Conservation (phyloP, 106 monocot species). For the Phalaenopsis equestris region DNA sequence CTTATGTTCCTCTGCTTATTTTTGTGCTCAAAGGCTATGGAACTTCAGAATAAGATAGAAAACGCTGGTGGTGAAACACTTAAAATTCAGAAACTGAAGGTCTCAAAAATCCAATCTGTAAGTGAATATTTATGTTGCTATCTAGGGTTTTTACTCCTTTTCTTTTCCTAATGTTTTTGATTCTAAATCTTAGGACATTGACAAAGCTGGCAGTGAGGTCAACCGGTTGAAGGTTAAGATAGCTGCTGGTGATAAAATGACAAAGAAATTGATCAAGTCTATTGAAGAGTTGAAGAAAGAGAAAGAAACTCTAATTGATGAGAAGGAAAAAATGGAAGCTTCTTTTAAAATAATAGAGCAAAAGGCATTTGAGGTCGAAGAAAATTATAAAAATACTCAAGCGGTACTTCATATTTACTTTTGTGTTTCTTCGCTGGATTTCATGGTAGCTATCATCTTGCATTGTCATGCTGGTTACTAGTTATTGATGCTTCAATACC, state of each 20-base stretch:
- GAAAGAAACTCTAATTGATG: constrained; percentile 43
- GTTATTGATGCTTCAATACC: not conserved
- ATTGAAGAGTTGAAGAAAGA: constrained; percentile 82
- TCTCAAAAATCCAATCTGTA: constrained; percentile 76
- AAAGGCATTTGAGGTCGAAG: constrained; percentile 72
- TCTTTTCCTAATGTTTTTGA: not conserved
- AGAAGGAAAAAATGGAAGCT: constrained; percentile 59
- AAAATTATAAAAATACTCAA: constrained; percentile 73
- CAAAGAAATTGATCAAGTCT: constrained; percentile 57
- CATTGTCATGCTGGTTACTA: not conserved
- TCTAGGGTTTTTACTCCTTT: not conserved
- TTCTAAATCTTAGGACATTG: constrained; percentile 60
- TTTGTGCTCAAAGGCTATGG: constrained; percentile 41
- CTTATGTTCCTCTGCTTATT: constrained; percentile 1
- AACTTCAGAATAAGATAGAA: constrained; percentile 89
- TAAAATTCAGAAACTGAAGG: constrained; percentile 73
- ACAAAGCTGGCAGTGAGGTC: constrained; percentile 80
- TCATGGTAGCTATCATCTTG: not conserved
- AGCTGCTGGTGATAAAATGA: constrained; percentile 49
- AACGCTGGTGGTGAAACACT: constrained; percentile 86
- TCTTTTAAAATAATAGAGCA: constrained; percentile 73
- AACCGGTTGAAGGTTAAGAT: constrained; percentile 81
- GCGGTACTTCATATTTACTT: constrained; percentile 33
- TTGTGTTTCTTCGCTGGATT: not conserved
- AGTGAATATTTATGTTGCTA: constrained; percentile 13